These are phyloP conservation scores for Wallacemonas rigidus DNA, from an alignment of 208 protist species.

Conservation along the genomic window DNA sequence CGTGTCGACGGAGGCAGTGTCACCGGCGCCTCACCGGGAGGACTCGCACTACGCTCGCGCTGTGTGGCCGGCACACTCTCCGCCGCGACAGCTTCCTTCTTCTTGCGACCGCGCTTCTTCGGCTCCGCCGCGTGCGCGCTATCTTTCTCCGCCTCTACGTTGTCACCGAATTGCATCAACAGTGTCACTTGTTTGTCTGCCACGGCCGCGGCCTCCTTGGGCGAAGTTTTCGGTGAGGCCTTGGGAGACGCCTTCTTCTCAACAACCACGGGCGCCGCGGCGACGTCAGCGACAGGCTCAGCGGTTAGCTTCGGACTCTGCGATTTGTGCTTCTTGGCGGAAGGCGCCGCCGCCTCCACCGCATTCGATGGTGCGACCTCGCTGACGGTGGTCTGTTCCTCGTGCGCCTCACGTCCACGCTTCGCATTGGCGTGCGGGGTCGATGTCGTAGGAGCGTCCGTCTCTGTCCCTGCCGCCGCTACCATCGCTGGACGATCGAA, in stretches of 20 bases:
- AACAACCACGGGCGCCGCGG: neutral
- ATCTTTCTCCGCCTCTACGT: conserved; percentile 8
- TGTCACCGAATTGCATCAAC: conserved; percentile 13
- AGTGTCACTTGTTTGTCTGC: neutral
- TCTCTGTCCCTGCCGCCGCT: neutral
- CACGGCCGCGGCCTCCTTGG: neutral
- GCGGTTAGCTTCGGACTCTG: neutral
- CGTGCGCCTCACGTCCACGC: conserved; percentile 23
- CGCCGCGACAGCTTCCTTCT: conserved; percentile 20
- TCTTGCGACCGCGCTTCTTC: conserved; percentile 22
- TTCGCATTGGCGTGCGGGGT: conserved; percentile 22
- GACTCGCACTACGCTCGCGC: conserved; percentile 13
- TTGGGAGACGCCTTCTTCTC: conserved; percentile 14
- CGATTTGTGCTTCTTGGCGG: conserved; percentile 14
- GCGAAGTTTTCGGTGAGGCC: neutral
- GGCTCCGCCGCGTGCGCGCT: neutral
- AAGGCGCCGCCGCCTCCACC: neutral
- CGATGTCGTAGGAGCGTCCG: neutral
- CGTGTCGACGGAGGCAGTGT: conserved; percentile 31
- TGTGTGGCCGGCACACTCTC: neutral
- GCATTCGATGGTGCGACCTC: neutral
- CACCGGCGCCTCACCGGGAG: conserved; percentile 22
- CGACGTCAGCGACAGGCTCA: neutral
- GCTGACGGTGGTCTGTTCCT: neutral
- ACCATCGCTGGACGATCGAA: conserved; percentile 8